phyloP scores from a whole-genome alignment of 805 yeast species.

The Millerago galiae region DNA sequence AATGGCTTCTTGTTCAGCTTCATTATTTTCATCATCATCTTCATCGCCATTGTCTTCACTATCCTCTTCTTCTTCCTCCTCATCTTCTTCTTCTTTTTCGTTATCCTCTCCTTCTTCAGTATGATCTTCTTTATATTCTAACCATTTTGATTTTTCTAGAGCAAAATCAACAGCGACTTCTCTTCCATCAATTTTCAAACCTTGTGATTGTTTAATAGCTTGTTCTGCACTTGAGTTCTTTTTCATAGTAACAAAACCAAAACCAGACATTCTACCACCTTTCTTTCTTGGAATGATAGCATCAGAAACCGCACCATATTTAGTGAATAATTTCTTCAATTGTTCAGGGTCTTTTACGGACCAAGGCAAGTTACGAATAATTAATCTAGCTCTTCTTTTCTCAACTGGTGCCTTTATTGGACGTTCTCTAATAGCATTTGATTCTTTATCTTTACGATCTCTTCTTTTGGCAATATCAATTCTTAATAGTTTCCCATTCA shows the following conservation, averaged over 20 bases:
- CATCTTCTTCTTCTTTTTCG: constrained; percentile 17
- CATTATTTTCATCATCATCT: constrained; percentile 24
- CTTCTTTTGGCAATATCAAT: constrained; percentile 91
- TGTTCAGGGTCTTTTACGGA: constrained; percentile 74
- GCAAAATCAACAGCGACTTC: constrained; percentile 94
- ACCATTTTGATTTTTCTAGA: constrained; percentile 82
- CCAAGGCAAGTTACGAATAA: constrained; percentile 94
- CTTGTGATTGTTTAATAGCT: constrained; percentile 72
- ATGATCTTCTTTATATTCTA: constrained; percentile 39
- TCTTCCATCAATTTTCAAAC: constrained; percentile 80
- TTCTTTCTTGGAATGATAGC: constrained; percentile 83
- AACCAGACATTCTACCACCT: constrained; percentile 89
- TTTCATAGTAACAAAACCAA: constrained; percentile 90
- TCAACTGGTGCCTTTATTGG: constrained; percentile 38
- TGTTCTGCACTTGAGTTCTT: constrained; percentile 68
- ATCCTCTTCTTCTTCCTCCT: too few species aligned
- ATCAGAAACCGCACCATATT: constrained; percentile 82
- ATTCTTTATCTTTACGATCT: constrained; percentile 48
- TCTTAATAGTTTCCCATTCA: constrained; percentile 59
- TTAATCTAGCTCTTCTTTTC: constrained; percentile 79
- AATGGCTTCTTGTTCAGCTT: constrained; percentile 16
- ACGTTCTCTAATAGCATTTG: neutral
- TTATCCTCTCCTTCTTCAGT: constrained; percentile 29
- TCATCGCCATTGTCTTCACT: constrained; percentile 7
- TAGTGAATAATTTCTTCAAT: constrained; percentile 61